Conservation (phyloP, 148 eudicot genomes). For the Amaranthus palmeri region DNA sequence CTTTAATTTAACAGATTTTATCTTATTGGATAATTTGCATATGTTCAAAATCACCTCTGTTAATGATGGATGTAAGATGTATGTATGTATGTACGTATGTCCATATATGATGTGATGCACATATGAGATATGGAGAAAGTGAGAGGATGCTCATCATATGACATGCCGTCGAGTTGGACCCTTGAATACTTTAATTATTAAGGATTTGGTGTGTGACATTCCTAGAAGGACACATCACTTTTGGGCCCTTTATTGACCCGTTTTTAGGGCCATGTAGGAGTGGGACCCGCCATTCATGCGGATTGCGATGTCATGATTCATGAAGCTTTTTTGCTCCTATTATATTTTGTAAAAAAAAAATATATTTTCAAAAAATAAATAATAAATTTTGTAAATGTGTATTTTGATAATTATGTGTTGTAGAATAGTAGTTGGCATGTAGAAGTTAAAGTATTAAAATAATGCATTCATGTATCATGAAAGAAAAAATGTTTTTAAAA, state of each 20-base stretch:
- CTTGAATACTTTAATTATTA: neutral
- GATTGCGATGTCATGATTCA: neutral
- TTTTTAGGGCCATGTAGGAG: constrained; percentile 1
- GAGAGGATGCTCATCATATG: neutral
- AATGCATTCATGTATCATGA: too few species aligned
- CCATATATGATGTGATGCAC: neutral
- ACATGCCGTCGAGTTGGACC: constrained; percentile 1
- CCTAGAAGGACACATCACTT: neutral
- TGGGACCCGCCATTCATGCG: constrained; percentile 4
- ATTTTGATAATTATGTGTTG: too few species aligned
- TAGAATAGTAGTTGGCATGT: too few species aligned
- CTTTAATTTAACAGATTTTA: too few species aligned
- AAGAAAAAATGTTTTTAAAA: too few species aligned
- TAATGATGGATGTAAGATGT: neutral
- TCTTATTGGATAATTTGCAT: too few species aligned
- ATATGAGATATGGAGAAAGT: neutral
- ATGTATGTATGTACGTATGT: neutral
- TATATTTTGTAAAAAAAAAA: neutral
- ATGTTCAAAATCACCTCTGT: neutral
- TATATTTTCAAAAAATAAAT: too few species aligned
- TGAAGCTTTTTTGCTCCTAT: neutral
- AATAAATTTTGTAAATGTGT: too few species aligned
- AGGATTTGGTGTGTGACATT: neutral
- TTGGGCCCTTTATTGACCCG: neutral
- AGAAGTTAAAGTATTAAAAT: too few species aligned